Base-by-base conservation (phyloP, 768 basidiomycete species). In the Tulasnella sp. region DNA sequence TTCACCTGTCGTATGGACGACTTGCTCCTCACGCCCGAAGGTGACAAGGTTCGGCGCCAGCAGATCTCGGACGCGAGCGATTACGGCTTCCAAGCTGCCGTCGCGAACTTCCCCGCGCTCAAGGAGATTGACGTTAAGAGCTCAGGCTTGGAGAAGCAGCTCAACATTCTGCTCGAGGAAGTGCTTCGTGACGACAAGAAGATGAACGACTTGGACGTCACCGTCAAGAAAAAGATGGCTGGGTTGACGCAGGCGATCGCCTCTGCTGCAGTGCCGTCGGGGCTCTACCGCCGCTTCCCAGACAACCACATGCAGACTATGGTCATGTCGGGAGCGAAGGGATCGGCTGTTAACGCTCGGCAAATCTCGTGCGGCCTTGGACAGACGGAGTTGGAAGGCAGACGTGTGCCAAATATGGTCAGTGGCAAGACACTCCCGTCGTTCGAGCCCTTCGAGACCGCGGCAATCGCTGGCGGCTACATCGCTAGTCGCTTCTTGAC, bases 1-100 rank as follows among this genome's bases (percentile, higher is more conserved):
- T 99, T 99, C 81, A 95, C 95, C 2, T 99, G 97, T 81, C 89
- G 97, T 22, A 98, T 98, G 93, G 97, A 99, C 80, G 97, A 99
- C 83, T 84, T 99, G 52, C 89, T 91, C 67, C 83, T 99, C 65
- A 98, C 95, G 7, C 85, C 87, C 0, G 86, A 88, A 71, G 95
- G 94, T 26, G 90, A 98, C 79, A 78, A 80, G 59, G 84, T 84
- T 72, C 86, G 97, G 75, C 81, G 83, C 63, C 83, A 88, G 42
- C 84, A 98, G 63, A 80, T 98, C 16, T 82, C 85, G 42, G 81
- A 85, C 29, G 91, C 88, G 16, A 83, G 85, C 72, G 86, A 87
- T 72, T 86, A 91, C 52, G 97, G 96, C 5, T 91, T 90, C 19
- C 87, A 90, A 74, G 93, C 91, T 11, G 94, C 96, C 34, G 89